phyloP scores from a whole-genome alignment of 768 basidiomycete genomes.

The Panellus pusillus region DNA sequence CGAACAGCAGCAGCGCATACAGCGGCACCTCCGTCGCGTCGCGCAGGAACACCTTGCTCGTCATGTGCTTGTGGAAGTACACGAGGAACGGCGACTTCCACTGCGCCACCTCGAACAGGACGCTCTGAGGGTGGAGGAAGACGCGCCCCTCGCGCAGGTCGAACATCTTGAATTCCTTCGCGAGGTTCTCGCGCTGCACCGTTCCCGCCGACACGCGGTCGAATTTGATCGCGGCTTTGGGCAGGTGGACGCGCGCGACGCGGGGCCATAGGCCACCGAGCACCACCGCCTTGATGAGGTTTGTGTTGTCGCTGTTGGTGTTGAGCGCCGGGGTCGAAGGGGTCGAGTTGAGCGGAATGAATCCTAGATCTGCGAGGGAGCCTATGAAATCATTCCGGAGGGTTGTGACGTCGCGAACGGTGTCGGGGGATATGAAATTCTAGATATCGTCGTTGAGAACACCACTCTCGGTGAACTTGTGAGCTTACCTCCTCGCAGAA shows the following conservation, averaged over 20 bases:
- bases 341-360: slow-evolving; percentile 51
- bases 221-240: slow-evolving; percentile 73
- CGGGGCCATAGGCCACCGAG: slow-evolving; percentile 88
- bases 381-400: slow-evolving; percentile 77
- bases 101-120: slow-evolving; percentile 67
- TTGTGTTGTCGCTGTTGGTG: slow-evolving; percentile 60
- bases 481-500: slow-evolving; percentile 72
- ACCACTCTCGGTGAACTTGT: neutral
- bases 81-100: slow-evolving; percentile 82
- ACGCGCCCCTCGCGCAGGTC: slow-evolving; percentile 68
- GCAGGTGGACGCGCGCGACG: slow-evolving; percentile 74
- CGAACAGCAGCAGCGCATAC: slow-evolving; percentile 84
- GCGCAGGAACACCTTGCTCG: slow-evolving; percentile 80
- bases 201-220: slow-evolving; percentile 84
- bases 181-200: slow-evolving; percentile 80
- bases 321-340: slow-evolving; percentile 58
- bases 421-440: slow-evolving; percentile 80
- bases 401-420: slow-evolving; percentile 75
- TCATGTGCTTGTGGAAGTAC: slow-evolving; percentile 82
- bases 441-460: slow-evolving; percentile 27
- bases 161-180: slow-evolving; percentile 80
- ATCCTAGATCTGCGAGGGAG: slow-evolving; percentile 69
- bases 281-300: slow-evolving; percentile 81
- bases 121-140: slow-evolving; percentile 82
- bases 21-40: slow-evolving; percentile 92